Base-by-base conservation (phyloP, 2,329 filamentous ascomycete genomes). In the Beauveria varroae region DNA sequence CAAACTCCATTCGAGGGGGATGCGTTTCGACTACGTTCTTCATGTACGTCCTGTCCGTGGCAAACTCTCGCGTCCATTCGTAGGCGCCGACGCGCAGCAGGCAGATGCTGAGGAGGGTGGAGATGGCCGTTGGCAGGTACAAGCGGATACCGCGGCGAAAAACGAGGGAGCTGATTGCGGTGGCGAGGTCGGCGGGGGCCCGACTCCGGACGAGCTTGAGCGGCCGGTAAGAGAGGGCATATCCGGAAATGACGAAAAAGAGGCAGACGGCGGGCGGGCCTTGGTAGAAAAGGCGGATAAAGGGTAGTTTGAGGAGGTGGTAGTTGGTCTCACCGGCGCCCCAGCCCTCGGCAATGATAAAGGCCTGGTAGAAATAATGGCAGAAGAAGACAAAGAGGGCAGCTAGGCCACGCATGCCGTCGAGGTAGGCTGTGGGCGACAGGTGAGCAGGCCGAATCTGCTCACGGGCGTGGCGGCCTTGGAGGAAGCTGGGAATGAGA, bases 191-290 rank as follows among this genome's bases (percentile, higher is more conserved):
- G 40, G 74, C 67, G 50, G 70, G 70, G n/a, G 65, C 70, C 14
- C 51, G 68, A 40, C 64, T 67, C 44, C 70, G 70, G 10, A 67
- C 64, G 58, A 77, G 73, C 66, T 72, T 75, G 30, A 63, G 51
- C 14, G 61, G 72, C 59, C 73, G 73, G 54, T 81, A 72, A 22
- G 75, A 76, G 14, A 84, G 72, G 2, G 78, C 79, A 68, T 80
- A 81, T 22, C 79, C 79, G 1, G 78, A 79, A 34, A 81, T 81
- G 67, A 86, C 79, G 68, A 86, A 86, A 74, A 87, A 87, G 65
- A 85, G 72, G 70, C 79, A 81, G 44, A 86, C 83, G 66, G 82
- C 82, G 0, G 81, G 78, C 3, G 80, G 81, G 1, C 82, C 83
- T 57, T 80, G 79, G 67, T 80, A 85, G 62, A 81, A 74, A 4